phyloP scores from a whole-genome alignment of 192 early-diverging fungal genomes.

The Backusella psychrophila region DNA sequence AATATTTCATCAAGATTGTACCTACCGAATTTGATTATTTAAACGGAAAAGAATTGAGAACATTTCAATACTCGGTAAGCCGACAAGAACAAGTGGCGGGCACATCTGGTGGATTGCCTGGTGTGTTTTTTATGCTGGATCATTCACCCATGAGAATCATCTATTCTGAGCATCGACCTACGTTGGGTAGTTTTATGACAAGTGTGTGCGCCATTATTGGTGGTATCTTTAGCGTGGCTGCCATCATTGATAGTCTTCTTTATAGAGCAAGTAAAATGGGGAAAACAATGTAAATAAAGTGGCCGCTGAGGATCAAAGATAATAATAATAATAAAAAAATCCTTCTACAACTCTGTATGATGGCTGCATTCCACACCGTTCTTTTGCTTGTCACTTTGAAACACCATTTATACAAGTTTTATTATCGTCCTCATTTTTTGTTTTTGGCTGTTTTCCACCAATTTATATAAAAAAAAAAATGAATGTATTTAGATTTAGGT shows the following conservation, averaged over 20 bases:
- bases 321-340: no score
- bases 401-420: neutral
- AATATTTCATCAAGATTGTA: conserved; percentile 94
- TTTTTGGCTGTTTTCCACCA: neutral
- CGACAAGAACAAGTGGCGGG: conserved; percentile 72
- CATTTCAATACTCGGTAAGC: conserved; percentile 95
- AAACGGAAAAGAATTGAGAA: conserved; percentile 63
- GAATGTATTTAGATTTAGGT: neutral
- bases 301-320: no score
- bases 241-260: conserved; percentile 80
- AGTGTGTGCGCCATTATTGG: conserved; percentile 91
- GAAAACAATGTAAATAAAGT: neutral
- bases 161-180: conserved; percentile 75
- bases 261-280: conserved; percentile 60
- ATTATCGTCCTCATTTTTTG: neutral
- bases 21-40: conserved; percentile 78
- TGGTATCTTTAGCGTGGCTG: conserved; percentile 90
- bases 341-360: neutral
- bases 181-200: conserved; percentile 83
- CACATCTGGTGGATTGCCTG: conserved; percentile 14
- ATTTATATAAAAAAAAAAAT: no score
- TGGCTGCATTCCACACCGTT: neutral
- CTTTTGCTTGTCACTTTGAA: conserved; percentile 2
- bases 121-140: conserved; percentile 88
- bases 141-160: conserved; percentile 94